Conservation (phyloP, 2,329 filamentous ascomycete species). For the Byssothecium circinans region DNA sequence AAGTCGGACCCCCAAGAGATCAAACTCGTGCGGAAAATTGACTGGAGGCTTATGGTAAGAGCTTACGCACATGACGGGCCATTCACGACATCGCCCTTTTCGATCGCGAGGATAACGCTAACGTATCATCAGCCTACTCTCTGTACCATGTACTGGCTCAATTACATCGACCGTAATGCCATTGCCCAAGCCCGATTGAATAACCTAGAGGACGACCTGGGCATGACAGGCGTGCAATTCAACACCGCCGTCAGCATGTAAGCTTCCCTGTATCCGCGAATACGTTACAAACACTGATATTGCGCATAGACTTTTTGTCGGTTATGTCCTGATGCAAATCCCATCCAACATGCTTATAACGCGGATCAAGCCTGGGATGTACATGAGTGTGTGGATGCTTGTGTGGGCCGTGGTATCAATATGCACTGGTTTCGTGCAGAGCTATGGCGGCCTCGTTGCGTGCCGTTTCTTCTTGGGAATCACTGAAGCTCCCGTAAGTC, state of each 20-base stretch:
- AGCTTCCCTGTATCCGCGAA: too few species aligned
- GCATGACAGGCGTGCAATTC: constrained; percentile 30
- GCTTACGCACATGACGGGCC: too few species aligned
- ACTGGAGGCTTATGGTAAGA: too few species aligned
- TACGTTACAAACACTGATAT: too few species aligned
- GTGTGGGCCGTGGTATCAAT: constrained; percentile 42
- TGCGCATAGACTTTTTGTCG: too few species aligned
- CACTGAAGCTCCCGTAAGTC: constrained; percentile 18
- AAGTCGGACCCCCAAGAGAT: too few species aligned
- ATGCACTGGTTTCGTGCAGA: constrained; percentile 36
- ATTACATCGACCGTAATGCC: too few species aligned
- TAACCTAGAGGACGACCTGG: constrained; percentile 59
- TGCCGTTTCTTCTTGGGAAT: constrained; percentile 37
- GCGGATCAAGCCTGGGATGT: constrained; percentile 34
- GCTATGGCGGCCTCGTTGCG: constrained; percentile 36
- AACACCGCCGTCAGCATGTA: constrained; percentile 54
- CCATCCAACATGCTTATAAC: constrained; percentile 50
- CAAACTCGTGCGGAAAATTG: too few species aligned
- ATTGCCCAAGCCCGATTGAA: constrained; percentile 66
- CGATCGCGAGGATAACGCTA: too few species aligned
- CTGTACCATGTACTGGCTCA: too few species aligned
- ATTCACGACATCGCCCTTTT: too few species aligned
- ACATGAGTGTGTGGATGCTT: constrained; percentile 39
- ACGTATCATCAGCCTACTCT: too few species aligned
- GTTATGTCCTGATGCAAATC: constrained; percentile 41